These are phyloP conservation scores for Sordaria brevicollis DNA, from an alignment of 495 filamentous ascomycete species.

Conservation along the genomic window DNA sequence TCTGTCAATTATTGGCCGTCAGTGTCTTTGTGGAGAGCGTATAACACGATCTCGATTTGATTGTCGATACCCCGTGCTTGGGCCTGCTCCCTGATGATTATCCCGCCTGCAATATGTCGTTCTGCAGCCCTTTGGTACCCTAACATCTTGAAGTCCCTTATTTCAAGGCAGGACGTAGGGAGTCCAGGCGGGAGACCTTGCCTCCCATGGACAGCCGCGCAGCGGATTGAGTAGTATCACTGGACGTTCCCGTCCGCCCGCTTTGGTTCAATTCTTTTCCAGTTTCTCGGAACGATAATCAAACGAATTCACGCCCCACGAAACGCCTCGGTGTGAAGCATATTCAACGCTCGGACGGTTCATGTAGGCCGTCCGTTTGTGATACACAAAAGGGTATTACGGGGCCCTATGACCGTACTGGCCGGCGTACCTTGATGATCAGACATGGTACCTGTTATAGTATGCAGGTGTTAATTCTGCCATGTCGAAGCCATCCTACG, in stretches of 20 bases:
- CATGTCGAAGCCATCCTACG: background rate
- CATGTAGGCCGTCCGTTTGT: background rate
- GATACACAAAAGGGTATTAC: background rate
- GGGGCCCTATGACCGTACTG: conserved; percentile 1
- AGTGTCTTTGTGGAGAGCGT: background rate
- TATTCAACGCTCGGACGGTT: background rate
- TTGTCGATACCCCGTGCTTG: background rate
- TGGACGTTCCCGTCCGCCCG: background rate
- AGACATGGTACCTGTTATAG: background rate
- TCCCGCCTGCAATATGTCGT: conserved; percentile 9
- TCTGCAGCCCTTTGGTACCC: conserved; percentile 5
- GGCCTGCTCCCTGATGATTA: background rate
- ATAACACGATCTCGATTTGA: background rate
- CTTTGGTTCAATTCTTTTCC: conserved; percentile 8
- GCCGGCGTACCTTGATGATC: background rate
- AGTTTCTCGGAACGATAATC: conserved; percentile 22
- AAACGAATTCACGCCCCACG: conserved; percentile 6
- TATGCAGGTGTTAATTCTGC: background rate
- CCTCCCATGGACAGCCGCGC: background rate
- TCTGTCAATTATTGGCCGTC: background rate
- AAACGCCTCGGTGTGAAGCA: background rate
- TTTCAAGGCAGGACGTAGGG: background rate
- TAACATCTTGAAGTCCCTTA: background rate
- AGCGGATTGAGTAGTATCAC: background rate
- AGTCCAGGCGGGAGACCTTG: background rate